phyloP scores from a whole-genome alignment of 495 filamentous ascomycete species.

The Aspergillus avenaceus region DNA sequence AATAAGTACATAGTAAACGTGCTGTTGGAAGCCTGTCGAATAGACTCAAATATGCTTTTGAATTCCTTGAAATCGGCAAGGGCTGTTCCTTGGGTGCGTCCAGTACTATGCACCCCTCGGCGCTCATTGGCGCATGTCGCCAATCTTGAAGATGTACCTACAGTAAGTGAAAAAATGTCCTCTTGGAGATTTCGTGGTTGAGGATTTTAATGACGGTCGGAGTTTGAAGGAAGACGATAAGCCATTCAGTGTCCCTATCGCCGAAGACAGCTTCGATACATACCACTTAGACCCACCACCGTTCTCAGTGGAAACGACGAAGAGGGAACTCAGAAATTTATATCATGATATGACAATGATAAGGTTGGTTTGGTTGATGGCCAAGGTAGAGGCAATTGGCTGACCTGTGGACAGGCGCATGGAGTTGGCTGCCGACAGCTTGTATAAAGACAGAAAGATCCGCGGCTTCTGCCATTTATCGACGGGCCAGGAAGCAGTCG shows the following conservation, averaged over 20 bases:
- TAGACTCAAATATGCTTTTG: background rate
- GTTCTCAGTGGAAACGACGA: constrained; percentile 23
- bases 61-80: constrained; percentile 3
- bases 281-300: constrained; percentile 24
- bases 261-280: constrained; percentile 22
- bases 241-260: constrained; percentile 16
- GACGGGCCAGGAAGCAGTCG: constrained; percentile 76
- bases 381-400: background rate
- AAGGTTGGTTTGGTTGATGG: constrained; percentile 1
- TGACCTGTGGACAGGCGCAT: constrained; percentile 13
- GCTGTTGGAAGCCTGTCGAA: background rate
- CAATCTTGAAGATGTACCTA: constrained; percentile 2
- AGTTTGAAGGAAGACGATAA: constrained; percentile 19
- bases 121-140: constrained; percentile 4
- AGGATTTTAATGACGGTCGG: background rate
- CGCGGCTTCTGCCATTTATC: constrained; percentile 32
- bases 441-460: constrained; percentile 32
- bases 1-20: too few species aligned
- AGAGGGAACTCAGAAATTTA: constrained; percentile 21
- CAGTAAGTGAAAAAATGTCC: constrained; percentile 2
- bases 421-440: constrained; percentile 19
- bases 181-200: too few species aligned
- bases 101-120: background rate
- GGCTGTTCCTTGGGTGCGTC: constrained; percentile 1
- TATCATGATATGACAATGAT: constrained; percentile 20